Base-by-base conservation (phyloP, 2,329 filamentous ascomycete species). In the Mariannaea sp. region DNA sequence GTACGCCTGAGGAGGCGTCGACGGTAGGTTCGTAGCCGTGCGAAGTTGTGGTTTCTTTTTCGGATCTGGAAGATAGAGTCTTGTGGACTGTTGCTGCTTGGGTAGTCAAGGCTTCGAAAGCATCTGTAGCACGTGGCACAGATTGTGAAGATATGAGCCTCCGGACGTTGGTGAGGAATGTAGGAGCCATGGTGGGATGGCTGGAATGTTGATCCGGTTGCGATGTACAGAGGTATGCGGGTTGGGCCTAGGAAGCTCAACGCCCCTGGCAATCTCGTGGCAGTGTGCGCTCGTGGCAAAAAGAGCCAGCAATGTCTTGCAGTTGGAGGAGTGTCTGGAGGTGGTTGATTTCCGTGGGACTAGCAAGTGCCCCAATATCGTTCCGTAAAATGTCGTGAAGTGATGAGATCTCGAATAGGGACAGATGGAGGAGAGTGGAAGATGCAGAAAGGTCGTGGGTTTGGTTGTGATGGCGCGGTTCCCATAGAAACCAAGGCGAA, bases 1-100 rank as follows among this genome's bases (percentile, higher is more conserved):
- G 76, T 10, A 79, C 74, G 51, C 83, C 84, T 3, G 59, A 53
- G 8, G 68, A 66, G 0, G 81, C 76, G 59, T 82, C 68, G 1
- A 67, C 53, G 2, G 70, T 64, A 16, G 67, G 61, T 19, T 66
- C 60, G 16, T 64, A 55, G 17, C 65, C 61, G 4, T 62, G 17
- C 38, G 45, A 49, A 7, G 46, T 55, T 7, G 24, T 29, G n/a
- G 61, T 59, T 16, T 75, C 65, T 41, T 58, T 38, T 20, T 55
- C 32, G 12, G 76, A 74, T 32, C 77, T 77, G 19, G 69, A 69
- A 7, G 73, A 60, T 6, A 82, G 71, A n/a, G 78, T 54, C 5
- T 73, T 72, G 38, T 70, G 72, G n/a, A n/a, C n/a, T n/a, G n/a
- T n/a, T n/a, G n/a, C n/a, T 9, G 75, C 78, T 13, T 72, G 58